Evolutionary conservation across 345 rosid genomes (phyloP).

Genomic region (Moricandia arvensis): DNA sequence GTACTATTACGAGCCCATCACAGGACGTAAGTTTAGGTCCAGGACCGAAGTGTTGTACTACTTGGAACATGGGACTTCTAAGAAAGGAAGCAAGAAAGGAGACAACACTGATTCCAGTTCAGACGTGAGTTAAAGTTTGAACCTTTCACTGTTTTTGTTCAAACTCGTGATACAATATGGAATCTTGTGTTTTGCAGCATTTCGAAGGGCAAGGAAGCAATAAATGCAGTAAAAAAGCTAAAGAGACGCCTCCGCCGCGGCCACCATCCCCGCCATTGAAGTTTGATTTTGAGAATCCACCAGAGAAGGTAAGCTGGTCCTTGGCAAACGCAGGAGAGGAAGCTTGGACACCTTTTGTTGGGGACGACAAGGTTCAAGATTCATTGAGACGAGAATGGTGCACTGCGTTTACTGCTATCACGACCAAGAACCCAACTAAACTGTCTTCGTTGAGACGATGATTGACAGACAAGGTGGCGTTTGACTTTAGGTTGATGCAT

Average conservation of each 20-base stretch:
- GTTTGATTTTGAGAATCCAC: constrained; percentile 57
- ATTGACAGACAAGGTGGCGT: neutral
- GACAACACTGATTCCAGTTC: constrained; percentile 34
- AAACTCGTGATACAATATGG: neutral
- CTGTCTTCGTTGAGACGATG: neutral
- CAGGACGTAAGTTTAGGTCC: constrained; percentile 42
- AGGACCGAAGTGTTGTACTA: constrained; percentile 37
- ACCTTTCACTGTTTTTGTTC: neutral
- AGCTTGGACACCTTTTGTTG: constrained; percentile 53
- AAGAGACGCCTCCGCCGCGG: constrained; percentile 1
- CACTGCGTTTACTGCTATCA: constrained; percentile 42
- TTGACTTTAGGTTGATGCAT: neutral
- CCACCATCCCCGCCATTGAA: constrained; percentile 18
- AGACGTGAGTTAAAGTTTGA: constrained; percentile 40
- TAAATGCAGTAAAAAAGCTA: constrained; percentile 22
- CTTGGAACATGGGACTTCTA: constrained; percentile 36
- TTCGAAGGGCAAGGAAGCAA: constrained; percentile 34
- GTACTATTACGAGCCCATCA: constrained; percentile 44
- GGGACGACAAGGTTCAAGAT: constrained; percentile 45
- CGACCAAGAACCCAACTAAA: constrained; percentile 27
- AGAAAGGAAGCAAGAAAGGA: constrained; percentile 23
- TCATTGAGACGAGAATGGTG: constrained; percentile 48
- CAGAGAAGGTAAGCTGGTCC: constrained; percentile 59
- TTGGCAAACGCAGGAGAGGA: constrained; percentile 32
- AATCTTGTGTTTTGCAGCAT: constrained; percentile 31